Conservation (phyloP, 2,329 filamentous ascomycete genomes). For the Cercospora canescens region DNA sequence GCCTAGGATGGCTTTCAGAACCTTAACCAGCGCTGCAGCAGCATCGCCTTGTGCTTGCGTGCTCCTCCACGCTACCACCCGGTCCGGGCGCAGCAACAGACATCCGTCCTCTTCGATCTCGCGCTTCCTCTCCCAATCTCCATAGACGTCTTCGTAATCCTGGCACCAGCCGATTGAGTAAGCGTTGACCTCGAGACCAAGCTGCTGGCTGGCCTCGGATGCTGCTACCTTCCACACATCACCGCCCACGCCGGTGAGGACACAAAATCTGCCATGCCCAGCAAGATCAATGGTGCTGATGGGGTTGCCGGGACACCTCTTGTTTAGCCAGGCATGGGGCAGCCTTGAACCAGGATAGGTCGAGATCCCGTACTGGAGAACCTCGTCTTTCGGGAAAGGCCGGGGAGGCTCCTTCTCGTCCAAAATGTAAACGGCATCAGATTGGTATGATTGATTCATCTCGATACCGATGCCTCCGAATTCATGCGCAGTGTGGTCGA, state of each 20-base stretch:
- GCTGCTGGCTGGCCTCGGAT: slow-evolving; percentile 34
- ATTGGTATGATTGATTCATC: slow-evolving; percentile 59
- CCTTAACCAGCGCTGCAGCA: slow-evolving; percentile 24
- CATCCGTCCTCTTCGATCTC: slow-evolving; percentile 60
- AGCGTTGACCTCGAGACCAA: slow-evolving; percentile 51
- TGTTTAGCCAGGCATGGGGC: slow-evolving; percentile 64
- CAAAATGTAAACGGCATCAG: slow-evolving; percentile 37
- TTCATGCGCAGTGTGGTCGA: slow-evolving; percentile 36
- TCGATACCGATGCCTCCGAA: slow-evolving; percentile 59
- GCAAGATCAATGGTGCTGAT: slow-evolving; percentile 57
- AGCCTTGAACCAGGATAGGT: slow-evolving; percentile 62
- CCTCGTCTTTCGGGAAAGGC: slow-evolving; percentile 27
- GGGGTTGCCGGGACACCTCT: slow-evolving; percentile 20
- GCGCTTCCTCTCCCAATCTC: slow-evolving; percentile 57
- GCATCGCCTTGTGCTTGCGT: slow-evolving; percentile 29
- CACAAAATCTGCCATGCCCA: slow-evolving; percentile 53
- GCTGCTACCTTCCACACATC: slow-evolving; percentile 54
- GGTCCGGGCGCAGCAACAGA: slow-evolving; percentile 60
- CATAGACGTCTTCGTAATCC: slow-evolving; percentile 64
- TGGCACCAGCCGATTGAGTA: slow-evolving; percentile 58
- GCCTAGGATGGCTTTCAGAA: slow-evolving; percentile 30
- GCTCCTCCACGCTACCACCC: slow-evolving; percentile 58
- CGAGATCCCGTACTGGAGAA: slow-evolving; percentile 30
- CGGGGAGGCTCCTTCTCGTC: slow-evolving; percentile 31
- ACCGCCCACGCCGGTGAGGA: slow-evolving; percentile 54